Percentiles rank a stretch among this genome's conserved stretches.
phyloP scores from a whole-genome alignment of 2,329 filamentous ascomycete species.

The Coleophoma crateriformis region DNA sequence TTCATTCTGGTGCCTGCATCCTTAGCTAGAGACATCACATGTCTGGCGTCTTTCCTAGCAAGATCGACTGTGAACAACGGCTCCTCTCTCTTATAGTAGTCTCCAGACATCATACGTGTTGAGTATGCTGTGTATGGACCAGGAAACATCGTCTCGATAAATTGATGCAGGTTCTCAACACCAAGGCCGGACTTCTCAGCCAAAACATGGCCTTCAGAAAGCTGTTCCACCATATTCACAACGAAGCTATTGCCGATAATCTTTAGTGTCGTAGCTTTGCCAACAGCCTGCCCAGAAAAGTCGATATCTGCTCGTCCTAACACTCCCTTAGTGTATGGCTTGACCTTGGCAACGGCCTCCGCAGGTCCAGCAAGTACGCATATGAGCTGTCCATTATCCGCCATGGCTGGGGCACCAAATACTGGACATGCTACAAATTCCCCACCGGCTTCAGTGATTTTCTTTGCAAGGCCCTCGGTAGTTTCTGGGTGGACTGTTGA shows the following conservation, averaged over 20 bases:
- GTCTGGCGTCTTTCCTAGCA: slow-evolving; percentile 74
- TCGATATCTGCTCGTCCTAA: slow-evolving; percentile 66
- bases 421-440: slow-evolving; percentile 70
- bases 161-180: slow-evolving; percentile 60
- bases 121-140: slow-evolving; percentile 73
- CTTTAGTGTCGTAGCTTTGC: slow-evolving; percentile 65
- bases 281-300: slow-evolving; percentile 62
- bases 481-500: slow-evolving; percentile 85
- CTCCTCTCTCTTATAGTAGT: slow-evolving; percentile 70
- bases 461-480: slow-evolving; percentile 58
- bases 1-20: slow-evolving; percentile 55
- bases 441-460: slow-evolving; percentile 52
- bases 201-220: slow-evolving; percentile 72
- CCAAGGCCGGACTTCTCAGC: slow-evolving; percentile 80
- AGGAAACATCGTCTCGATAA: slow-evolving; percentile 69
- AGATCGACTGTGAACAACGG: slow-evolving; percentile 82
- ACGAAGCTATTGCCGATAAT: slow-evolving; percentile 84
- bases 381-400: slow-evolving; percentile 65
- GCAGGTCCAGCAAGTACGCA: slow-evolving; percentile 66
- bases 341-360: slow-evolving; percentile 54
- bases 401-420: slow-evolving; percentile 67
- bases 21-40: slow-evolving; percentile 65
- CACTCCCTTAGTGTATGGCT: slow-evolving; percentile 68
- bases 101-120: slow-evolving; percentile 66
- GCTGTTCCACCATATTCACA: slow-evolving; percentile 64